A percentile compares a stretch with the other conserved stretches of the same genome.
Conservation (phyloP, 2,329 filamentous ascomycete species). For the Verticillium albo-atrum region DNA sequence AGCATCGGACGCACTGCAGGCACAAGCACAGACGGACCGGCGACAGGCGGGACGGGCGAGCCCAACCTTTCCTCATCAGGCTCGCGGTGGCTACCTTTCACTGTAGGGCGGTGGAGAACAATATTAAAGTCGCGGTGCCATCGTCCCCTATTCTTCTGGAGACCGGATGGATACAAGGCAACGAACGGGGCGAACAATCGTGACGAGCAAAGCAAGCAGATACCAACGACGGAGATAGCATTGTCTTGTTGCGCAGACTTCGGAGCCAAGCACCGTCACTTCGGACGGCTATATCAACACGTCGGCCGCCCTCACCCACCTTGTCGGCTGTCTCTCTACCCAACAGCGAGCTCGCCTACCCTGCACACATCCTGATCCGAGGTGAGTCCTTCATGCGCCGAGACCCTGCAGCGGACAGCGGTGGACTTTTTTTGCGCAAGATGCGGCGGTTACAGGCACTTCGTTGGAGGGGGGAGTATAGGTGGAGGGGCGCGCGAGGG, state of each 20-base stretch:
- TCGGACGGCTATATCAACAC: background rate
- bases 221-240: background rate
- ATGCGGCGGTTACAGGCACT: background rate
- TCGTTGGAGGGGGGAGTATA: background rate
- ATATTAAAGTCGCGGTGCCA: constrained; percentile 10
- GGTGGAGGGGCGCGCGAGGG: too few relatives aligned
- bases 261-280: background rate
- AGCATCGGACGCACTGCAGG: background rate
- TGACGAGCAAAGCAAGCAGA: background rate
- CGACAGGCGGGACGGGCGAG: background rate
- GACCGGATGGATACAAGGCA: background rate
- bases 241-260: background rate
- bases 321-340: background rate
- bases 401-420: background rate
- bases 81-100: constrained; percentile 9
- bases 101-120: constrained; percentile 9
- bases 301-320: background rate
- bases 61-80: constrained; percentile 1
- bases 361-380: background rate
- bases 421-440: background rate
- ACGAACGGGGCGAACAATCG: background rate
- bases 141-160: background rate
- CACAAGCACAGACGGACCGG: background rate
- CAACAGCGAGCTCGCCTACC: background rate
- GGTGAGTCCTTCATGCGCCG: background rate